Conservation (phyloP, 2,329 filamentous ascomycete genomes). For the Paecilomyces fulvus region DNA sequence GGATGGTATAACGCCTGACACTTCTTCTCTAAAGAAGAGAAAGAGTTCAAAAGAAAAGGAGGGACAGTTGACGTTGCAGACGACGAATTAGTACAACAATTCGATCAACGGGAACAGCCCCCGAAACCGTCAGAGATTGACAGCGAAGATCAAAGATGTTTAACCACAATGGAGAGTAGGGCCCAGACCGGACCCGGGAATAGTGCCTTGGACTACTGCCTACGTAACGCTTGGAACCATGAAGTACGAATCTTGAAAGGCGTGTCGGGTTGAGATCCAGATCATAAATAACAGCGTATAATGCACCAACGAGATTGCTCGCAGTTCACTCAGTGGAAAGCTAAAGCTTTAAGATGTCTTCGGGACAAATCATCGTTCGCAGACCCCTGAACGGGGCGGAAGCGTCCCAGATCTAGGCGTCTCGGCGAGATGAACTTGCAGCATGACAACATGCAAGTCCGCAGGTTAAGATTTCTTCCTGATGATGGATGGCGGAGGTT, state of each 20-base stretch:
- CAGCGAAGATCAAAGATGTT: neutral
- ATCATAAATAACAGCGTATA: neutral
- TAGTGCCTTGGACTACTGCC: neutral
- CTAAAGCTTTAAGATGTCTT: neutral
- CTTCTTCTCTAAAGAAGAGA: neutral
- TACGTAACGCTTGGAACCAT: neutral
- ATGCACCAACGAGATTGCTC: neutral
- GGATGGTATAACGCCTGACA: neutral
- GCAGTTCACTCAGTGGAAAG: neutral
- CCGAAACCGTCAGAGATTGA: neutral
- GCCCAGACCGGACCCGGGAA: neutral
- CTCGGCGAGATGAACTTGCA: neutral
- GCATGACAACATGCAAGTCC: neutral
- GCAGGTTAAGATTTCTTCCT: neutral
- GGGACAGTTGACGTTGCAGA: neutral
- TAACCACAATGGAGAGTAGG: neutral
- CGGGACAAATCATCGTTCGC: neutral
- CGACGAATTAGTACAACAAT: neutral
- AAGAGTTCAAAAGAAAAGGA: neutral
- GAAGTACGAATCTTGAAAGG: neutral
- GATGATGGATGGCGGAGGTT: neutral
- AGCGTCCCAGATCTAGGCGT: neutral
- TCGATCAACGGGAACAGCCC: neutral
- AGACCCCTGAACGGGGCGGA: neutral
- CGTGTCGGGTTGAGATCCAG: neutral